phyloP scores from a whole-genome alignment of 139 green algal genomes.

The Micractinium conductrix region DNA sequence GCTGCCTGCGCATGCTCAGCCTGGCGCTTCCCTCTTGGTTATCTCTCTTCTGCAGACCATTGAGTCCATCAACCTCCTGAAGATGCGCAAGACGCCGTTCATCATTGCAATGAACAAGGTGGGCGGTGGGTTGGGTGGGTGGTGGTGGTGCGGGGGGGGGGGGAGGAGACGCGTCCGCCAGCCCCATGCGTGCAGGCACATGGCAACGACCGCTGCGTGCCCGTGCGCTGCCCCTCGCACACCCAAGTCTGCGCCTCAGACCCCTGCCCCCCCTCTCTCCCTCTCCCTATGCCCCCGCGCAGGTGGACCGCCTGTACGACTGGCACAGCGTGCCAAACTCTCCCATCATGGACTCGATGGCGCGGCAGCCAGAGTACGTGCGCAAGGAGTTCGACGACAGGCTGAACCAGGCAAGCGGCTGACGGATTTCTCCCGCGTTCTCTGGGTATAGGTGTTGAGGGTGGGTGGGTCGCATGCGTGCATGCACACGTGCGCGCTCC shows the following conservation, averaged over 20 bases:
- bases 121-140: neutral
- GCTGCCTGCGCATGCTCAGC: too few relatives aligned
- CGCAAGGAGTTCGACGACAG: slow-evolving; percentile 74
- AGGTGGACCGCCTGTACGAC: slow-evolving; percentile 76
- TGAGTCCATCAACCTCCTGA: slow-evolving; percentile 96
- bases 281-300: neutral
- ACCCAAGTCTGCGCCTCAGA: too few relatives aligned
- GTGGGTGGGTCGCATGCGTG: too few relatives aligned
- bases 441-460: too few relatives aligned
- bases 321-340: slow-evolving; percentile 86
- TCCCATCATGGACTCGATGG: slow-evolving; percentile 71
- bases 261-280: too few relatives aligned
- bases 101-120: slow-evolving; percentile 99
- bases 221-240: too few relatives aligned
- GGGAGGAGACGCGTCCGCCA: neutral
- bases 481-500: too few relatives aligned
- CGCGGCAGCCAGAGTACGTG: slow-evolving; percentile 43
- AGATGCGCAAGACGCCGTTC: slow-evolving; percentile 97
- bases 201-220: too few relatives aligned
- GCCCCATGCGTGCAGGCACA: neutral
- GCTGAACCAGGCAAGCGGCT: slow-evolving; percentile 21
- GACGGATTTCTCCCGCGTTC: too few relatives aligned
- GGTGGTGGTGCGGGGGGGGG: neutral
- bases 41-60: too few relatives aligned
- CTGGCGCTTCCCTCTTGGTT: neutral